phyloP scores from a whole-genome alignment of 805 yeast genomes.

The Kluyveromyces lactis region DNA sequence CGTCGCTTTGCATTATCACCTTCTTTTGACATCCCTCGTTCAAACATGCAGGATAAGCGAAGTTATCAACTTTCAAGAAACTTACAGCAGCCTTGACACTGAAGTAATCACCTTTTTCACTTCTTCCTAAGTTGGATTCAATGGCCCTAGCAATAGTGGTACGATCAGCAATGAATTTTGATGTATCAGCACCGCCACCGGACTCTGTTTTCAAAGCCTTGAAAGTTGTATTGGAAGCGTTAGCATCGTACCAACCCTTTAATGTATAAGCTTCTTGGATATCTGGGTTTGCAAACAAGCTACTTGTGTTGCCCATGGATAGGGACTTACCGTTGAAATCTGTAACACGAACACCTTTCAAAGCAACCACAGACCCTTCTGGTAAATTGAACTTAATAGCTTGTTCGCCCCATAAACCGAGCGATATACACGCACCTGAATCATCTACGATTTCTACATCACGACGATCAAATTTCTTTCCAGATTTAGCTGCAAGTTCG shows the following conservation, averaged over 20 bases:
- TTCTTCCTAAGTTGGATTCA: conserved; percentile 58
- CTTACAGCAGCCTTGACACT: conserved; percentile 65
- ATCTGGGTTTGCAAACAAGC: conserved; percentile 76
- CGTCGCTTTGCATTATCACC: conserved; percentile 63
- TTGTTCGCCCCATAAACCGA: conserved; percentile 86
- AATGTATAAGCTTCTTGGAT: conserved; percentile 77
- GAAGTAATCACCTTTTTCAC: conserved; percentile 76
- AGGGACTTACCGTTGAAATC: conserved; percentile 84
- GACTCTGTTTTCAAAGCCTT: conserved; percentile 51
- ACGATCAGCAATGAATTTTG: conserved; percentile 44
- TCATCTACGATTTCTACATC: conserved; percentile 83
- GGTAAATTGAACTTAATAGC: conserved; percentile 72
- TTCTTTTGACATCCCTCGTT: conserved; percentile 75
- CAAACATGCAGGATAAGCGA: conserved; percentile 86
- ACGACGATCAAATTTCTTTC: conserved; percentile 87
- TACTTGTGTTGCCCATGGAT: conserved; percentile 72
- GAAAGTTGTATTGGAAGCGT: conserved; percentile 58
- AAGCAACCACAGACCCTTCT: conserved; percentile 78
- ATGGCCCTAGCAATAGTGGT: conserved; percentile 60
- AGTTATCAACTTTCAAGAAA: conserved; percentile 62
- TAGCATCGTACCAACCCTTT: conserved; percentile 91
- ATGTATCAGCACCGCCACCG: conserved; percentile 30
- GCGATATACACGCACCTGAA: conserved; percentile 60
- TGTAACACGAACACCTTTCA: conserved; percentile 82
- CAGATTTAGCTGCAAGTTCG: conserved; percentile 82